Evolutionary conservation across 805 yeast genomes (phyloP).

Genomic region (Candida yuanshanica): DNA sequence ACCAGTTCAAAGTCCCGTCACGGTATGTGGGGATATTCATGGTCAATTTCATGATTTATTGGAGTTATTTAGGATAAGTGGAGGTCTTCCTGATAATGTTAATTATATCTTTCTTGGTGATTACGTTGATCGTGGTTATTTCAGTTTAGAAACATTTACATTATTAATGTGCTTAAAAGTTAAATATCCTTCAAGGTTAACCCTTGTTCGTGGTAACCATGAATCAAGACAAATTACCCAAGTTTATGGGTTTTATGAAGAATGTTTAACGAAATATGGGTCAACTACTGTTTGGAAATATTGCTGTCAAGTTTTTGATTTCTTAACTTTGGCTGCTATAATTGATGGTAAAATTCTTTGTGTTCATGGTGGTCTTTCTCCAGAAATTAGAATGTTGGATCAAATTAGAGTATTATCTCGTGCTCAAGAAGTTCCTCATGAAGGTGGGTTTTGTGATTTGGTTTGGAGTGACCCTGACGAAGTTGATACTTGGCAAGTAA

Average conservation of each 20-base stretch:
- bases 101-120: conserved; percentile 90
- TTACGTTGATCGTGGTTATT: conserved; percentile 97
- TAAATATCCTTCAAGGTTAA: conserved; percentile 75
- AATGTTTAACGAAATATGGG: conserved; percentile 88
- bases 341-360: conserved; percentile 92
- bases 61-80: conserved; percentile 84
- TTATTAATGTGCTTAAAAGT: conserved; percentile 90
- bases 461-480: conserved; percentile 99
- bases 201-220: conserved; percentile 95
- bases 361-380: conserved; percentile 96
- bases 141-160: conserved; percentile 90
- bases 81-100: conserved; percentile 84
- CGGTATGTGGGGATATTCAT: conserved; percentile 96
- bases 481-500: conserved; percentile 96
- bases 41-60: conserved; percentile 95
- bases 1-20: conserved; percentile 89
- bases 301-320: conserved; percentile 94
- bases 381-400: conserved; percentile 95
- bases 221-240: conserved; percentile 98
- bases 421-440: conserved; percentile 98
- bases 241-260: conserved; percentile 97
- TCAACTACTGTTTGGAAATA: conserved; percentile 94
- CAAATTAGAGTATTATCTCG: conserved; percentile 91
- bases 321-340: conserved; percentile 89
- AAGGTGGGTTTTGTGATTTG: conserved; percentile 96